phyloP scores from a whole-genome alignment of 75 land plant species.

The Chamaecyparis obtusa region DNA sequence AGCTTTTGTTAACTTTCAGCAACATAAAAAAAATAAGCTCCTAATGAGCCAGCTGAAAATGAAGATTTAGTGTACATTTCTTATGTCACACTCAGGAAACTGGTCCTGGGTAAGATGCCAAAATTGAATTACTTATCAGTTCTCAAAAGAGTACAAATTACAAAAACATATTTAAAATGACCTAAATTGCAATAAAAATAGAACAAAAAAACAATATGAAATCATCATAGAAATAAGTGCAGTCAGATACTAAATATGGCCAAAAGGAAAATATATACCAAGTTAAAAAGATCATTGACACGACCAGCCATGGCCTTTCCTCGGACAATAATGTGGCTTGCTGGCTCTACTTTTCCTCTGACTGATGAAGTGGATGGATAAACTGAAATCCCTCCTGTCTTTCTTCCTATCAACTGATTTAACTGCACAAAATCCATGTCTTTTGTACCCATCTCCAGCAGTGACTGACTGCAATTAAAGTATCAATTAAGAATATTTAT shows the following conservation, averaged over 20 bases:
- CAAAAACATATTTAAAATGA: background rate
- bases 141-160: background rate
- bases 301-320: conserved; percentile 95
- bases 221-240: background rate
- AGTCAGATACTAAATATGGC: background rate
- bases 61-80: background rate
- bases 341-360: conserved; percentile 76
- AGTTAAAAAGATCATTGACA: conserved; percentile 74
- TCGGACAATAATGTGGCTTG: conserved; percentile 74
- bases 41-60: background rate
- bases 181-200: background rate
- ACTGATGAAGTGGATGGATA: conserved; percentile 90
- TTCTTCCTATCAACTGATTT: conserved; percentile 96
- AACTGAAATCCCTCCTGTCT: conserved; percentile 99
- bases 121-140: background rate
- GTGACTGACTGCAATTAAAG: conserved; percentile 69
- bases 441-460: conserved; percentile 99
- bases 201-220: background rate
- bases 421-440: conserved; percentile 95
- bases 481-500: background rate
- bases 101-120: background rate
- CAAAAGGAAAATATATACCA: conserved; percentile 45
- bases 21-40: background rate
- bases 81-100: background rate
- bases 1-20: too few species aligned